Evolutionary conservation across 1,284 basidiomycete species (phyloP).

Genomic region (Ganoderma meredithae): DNA sequence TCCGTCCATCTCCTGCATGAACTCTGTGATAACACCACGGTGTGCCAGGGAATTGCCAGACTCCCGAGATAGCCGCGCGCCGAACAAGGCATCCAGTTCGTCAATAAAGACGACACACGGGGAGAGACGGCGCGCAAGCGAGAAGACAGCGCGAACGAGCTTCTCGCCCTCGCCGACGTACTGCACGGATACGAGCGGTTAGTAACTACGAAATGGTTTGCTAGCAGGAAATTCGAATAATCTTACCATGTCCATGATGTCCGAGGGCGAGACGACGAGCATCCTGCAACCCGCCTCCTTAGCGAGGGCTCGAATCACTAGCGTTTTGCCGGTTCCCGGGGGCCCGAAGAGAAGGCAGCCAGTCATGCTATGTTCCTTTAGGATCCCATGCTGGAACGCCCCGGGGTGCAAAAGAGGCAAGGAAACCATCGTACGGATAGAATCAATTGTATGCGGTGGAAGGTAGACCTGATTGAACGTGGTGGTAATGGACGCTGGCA

Average conservation of each 20-base stretch:
- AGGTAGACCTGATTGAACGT: constrained; percentile 90
- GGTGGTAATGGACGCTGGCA: constrained; percentile 74
- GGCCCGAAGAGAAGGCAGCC: constrained; percentile 92
- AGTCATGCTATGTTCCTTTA: constrained; percentile 90
- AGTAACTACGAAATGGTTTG: neutral
- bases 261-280: constrained; percentile 84
- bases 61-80: constrained; percentile 85
- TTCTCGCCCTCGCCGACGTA: constrained; percentile 97
- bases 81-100: constrained; percentile 94
- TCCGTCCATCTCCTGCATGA: constrained; percentile 99
- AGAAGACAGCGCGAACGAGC: constrained; percentile 90
- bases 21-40: constrained; percentile 88
- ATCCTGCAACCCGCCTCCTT: constrained; percentile 91
- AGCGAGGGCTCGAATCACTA: constrained; percentile 90
- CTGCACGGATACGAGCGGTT: constrained; percentile 46
- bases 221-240: constrained; percentile 1
- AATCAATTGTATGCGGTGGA: constrained; percentile 85
- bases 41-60: constrained; percentile 86
- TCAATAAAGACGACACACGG: constrained; percentile 97
- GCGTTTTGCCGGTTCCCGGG: constrained; percentile 91
- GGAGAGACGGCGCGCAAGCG: constrained; percentile 85
- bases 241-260: constrained; percentile 88
- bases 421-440: constrained; percentile 90
- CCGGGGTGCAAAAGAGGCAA: constrained; percentile 89
- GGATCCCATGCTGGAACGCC: constrained; percentile 90